phyloP scores from a whole-genome alignment of 257 asterid genomes.

The Hygrophila difformis region DNA sequence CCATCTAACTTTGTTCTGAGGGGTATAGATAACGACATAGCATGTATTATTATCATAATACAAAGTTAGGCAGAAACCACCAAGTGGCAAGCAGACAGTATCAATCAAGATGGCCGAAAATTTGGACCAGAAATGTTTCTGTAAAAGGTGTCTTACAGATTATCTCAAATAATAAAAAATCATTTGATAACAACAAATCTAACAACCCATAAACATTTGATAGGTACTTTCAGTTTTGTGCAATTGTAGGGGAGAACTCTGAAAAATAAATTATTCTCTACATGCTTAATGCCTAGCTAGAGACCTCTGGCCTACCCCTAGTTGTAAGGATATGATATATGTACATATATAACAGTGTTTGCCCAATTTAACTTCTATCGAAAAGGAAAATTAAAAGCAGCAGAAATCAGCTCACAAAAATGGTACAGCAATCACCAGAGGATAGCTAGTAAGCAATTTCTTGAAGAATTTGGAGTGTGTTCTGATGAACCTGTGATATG shows the following conservation, averaged over 20 bases:
- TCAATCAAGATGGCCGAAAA: no score
- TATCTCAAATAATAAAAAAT: no score
- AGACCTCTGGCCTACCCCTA: background rate
- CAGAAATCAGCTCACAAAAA: constrained; percentile 19
- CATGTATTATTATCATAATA: background rate
- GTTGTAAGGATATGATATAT: constrained; percentile 5
- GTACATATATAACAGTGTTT: background rate
- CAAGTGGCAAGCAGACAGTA: background rate
- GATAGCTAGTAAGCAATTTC: constrained; percentile 75
- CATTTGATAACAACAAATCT: background rate
- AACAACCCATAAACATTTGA: constrained; percentile 1
- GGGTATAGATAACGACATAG: background rate
- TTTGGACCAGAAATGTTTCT: background rate
- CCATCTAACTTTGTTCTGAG: background rate
- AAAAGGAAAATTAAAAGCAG: constrained; percentile 3
- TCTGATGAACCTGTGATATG: constrained; percentile 79
- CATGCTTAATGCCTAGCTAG: constrained; percentile 7
- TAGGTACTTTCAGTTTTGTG: constrained; percentile 4
- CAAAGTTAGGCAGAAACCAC: background rate
- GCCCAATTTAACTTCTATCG: background rate
- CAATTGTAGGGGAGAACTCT: background rate
- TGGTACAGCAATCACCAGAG: constrained; percentile 1
- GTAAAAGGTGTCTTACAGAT: background rate
- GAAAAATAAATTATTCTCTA: background rate
- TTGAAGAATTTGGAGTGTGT: constrained; percentile 90